phyloP scores from a whole-genome alignment of 1,284 basidiomycete genomes.

The Leucoagaricus sp. region DNA sequence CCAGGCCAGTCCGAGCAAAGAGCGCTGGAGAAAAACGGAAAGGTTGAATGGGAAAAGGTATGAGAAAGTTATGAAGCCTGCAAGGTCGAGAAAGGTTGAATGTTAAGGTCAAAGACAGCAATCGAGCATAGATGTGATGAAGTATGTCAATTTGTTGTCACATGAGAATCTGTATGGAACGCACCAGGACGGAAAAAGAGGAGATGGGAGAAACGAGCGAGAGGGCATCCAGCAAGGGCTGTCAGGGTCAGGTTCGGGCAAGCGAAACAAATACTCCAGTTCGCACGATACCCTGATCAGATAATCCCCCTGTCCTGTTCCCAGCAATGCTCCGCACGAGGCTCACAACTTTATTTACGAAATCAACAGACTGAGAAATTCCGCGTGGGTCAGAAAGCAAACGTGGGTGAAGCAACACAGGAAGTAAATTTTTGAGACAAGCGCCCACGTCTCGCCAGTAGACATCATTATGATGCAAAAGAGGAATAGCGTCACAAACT shows the following conservation, averaged over 20 bases:
- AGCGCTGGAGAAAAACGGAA: background rate
- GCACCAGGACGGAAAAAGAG: background rate
- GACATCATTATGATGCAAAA: too few species aligned
- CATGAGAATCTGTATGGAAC: background rate
- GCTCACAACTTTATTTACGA: conserved; percentile 5
- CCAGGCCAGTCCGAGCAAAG: background rate
- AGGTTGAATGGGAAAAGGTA: background rate
- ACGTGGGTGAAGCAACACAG: background rate
- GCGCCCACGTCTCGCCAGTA: too few species aligned
- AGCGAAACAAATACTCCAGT: conserved; percentile 9
- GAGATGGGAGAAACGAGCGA: background rate
- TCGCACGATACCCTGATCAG: conserved; percentile 15
- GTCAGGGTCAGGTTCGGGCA: background rate
- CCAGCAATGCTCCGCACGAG: conserved; percentile 3
- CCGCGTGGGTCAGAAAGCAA: background rate
- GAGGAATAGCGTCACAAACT: too few species aligned
- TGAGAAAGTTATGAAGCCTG: background rate
- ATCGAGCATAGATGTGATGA: background rate
- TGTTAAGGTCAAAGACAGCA: background rate
- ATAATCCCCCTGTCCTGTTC: background rate
- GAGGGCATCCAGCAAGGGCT: conserved; percentile 7
- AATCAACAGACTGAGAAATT: background rate
- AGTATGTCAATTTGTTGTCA: background rate
- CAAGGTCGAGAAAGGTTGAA: background rate
- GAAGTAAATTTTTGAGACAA: background rate